Evolutionary conservation across 305 asterid genomes (phyloP).

Genomic region (Striga hermonthica): DNA sequence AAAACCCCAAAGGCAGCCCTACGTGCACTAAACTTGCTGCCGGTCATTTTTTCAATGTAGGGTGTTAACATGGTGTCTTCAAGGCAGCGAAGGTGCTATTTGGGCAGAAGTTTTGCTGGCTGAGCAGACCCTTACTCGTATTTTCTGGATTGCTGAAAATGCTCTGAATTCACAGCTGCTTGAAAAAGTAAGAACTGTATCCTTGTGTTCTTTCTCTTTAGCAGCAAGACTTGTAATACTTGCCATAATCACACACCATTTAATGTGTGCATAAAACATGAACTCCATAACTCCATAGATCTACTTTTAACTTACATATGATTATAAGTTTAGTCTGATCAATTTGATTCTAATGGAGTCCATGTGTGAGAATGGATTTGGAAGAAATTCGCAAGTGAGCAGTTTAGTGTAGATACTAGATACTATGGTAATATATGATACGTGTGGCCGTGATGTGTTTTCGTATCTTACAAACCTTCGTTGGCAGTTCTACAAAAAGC

Average conservation of each 20-base stretch:
- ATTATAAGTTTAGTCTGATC: not conserved
- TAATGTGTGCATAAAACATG: not conserved
- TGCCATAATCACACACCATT: slow-evolving; percentile 16
- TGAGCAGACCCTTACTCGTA: slow-evolving; percentile 66
- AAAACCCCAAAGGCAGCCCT: slow-evolving; percentile 4
- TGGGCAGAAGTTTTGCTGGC: slow-evolving; percentile 74
- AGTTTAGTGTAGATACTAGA: not conserved
- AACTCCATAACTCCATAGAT: slow-evolving; percentile 6
- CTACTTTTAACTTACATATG: slow-evolving; percentile 11
- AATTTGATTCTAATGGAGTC: slow-evolving; percentile 17
- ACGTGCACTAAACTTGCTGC: slow-evolving; percentile 34
- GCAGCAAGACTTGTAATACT: slow-evolving; percentile 22
- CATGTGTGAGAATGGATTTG: slow-evolving; percentile 18
- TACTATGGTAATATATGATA: not conserved
- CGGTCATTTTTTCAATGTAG: slow-evolving; percentile 43
- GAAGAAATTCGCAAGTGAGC: slow-evolving; percentile 3
- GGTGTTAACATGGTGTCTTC: slow-evolving; percentile 69
- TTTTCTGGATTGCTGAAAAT: slow-evolving; percentile 85
- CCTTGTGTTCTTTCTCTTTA: slow-evolving; percentile 18
- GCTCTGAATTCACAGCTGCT: slow-evolving; percentile 70
- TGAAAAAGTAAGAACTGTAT: slow-evolving; percentile 54
- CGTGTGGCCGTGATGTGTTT: not conserved
- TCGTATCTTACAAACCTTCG: slow-evolving; percentile 11
- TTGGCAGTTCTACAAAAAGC: slow-evolving; percentile 26
- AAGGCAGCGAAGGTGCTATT: slow-evolving; percentile 54